Conservation (phyloP, 306 rosid species). For the Luffa acutangula region DNA sequence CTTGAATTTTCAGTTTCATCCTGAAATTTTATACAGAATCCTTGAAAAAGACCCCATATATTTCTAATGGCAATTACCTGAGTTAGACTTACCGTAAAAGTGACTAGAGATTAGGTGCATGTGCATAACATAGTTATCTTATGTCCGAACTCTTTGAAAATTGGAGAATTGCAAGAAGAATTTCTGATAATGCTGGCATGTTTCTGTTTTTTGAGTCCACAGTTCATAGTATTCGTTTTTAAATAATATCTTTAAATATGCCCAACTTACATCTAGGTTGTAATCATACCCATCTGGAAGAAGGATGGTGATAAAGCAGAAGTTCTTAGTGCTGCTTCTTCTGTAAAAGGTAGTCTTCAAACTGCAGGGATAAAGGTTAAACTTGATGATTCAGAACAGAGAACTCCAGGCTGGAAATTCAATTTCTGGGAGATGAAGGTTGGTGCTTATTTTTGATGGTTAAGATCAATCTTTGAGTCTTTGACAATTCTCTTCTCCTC, state of each 20-base stretch:
- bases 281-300: constrained; percentile 93
- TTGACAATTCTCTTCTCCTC: not conserved
- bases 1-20: not conserved
- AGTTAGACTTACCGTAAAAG: not conserved
- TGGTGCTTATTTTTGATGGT: constrained; percentile 13
- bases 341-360: constrained; percentile 50
- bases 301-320: constrained; percentile 58
- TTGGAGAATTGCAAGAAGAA: not conserved
- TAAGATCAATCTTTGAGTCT: not conserved
- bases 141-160: not conserved
- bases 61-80: not conserved
- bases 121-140: not conserved
- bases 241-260: not conserved
- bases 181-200: not conserved
- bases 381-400: constrained; percentile 79
- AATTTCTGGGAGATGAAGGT: constrained; percentile 99
- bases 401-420: constrained; percentile 98
- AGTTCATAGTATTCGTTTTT: not conserved
- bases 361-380: constrained; percentile 61
- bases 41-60: not conserved
- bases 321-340: constrained; percentile 60
- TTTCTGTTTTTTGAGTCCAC: not conserved
- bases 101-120: not conserved
- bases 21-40: not conserved
- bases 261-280: constrained; percentile 49